A percentile compares a stretch with the other conserved stretches of the same genome.
phyloP scores from a whole-genome alignment of 805 yeast genomes.

The Candida koratica region DNA sequence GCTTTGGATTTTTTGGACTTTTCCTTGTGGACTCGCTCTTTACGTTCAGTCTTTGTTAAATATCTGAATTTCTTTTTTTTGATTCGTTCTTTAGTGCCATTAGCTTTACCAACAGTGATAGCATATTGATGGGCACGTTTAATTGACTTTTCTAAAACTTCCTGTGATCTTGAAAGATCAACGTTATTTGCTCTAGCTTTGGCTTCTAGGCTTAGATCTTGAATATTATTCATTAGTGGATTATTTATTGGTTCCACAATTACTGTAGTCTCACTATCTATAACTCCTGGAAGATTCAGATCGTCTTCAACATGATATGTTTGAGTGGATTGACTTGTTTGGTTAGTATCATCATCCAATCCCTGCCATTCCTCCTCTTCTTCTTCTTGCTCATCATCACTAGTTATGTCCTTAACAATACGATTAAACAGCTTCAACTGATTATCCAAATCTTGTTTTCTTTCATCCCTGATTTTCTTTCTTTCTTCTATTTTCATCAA shows the following conservation, averaged over 20 bases:
- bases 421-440: constrained; percentile 58
- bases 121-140: constrained; percentile 83
- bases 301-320: constrained; percentile 29
- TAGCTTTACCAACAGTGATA: constrained; percentile 50
- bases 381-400: constrained; percentile 18
- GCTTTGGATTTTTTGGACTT: constrained; percentile 12
- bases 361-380: constrained; percentile 40
- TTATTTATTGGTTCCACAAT: constrained; percentile 43
- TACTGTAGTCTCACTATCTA: constrained; percentile 43
- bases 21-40: constrained; percentile 37
- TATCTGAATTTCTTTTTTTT: constrained; percentile 74
- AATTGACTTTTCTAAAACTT: constrained; percentile 69
- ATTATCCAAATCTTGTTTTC: constrained; percentile 59
- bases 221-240: constrained; percentile 33
- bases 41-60: constrained; percentile 76
- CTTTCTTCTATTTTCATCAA: constrained; percentile 73
- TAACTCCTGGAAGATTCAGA: constrained; percentile 31
- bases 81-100: constrained; percentile 29
- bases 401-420: constrained; percentile 28
- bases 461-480: constrained; percentile 63
- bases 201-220: constrained; percentile 33
- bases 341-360: constrained; percentile 21
- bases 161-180: constrained; percentile 60
- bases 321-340: constrained; percentile 35
- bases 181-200: constrained; percentile 67